Evolutionary conservation across 75 land plant genomes (phyloP).

Genomic region (Cunninghamia lanceolata): DNA sequence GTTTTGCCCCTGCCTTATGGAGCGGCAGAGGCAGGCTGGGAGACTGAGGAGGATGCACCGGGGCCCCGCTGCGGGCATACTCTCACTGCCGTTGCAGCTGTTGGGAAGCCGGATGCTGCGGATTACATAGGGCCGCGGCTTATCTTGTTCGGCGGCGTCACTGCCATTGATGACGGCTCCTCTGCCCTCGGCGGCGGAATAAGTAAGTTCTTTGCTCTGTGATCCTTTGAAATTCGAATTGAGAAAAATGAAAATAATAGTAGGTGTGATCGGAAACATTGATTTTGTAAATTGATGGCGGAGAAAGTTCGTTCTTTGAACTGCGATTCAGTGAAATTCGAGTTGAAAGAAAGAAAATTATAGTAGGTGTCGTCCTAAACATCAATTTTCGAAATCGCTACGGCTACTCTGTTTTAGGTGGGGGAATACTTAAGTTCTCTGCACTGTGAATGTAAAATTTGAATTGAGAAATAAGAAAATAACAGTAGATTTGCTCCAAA

Average conservation of each 20-base stretch:
- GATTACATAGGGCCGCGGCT: constrained; percentile 71
- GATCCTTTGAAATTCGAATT: not conserved
- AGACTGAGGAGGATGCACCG: constrained; percentile 77
- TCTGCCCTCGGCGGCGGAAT: constrained; percentile 65
- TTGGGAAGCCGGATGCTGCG: constrained; percentile 26
- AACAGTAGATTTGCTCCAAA: too few relatives aligned
- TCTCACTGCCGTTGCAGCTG: constrained; percentile 69
- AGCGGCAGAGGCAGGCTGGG: constrained; percentile 47
- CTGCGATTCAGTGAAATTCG: too few relatives aligned
- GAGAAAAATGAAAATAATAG: not conserved
- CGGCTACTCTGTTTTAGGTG: too few relatives aligned
- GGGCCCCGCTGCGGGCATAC: constrained; percentile 85
- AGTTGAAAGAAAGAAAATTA: too few relatives aligned
- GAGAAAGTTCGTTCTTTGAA: too few relatives aligned
- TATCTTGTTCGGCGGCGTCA: constrained; percentile 88
- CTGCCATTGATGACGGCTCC: constrained; percentile 76
- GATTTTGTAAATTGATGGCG: too few relatives aligned
- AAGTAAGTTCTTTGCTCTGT: constrained; percentile 22
- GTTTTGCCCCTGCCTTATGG: constrained; percentile 60
- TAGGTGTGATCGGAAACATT: too few relatives aligned
- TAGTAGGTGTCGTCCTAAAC: too few relatives aligned
- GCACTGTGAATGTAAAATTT: too few relatives aligned
- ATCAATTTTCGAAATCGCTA: too few relatives aligned
- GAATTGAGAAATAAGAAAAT: too few relatives aligned
- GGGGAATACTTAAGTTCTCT: too few relatives aligned